phyloP scores from a whole-genome alignment of 768 basidiomycete species.

The Mycena epipterygia region DNA sequence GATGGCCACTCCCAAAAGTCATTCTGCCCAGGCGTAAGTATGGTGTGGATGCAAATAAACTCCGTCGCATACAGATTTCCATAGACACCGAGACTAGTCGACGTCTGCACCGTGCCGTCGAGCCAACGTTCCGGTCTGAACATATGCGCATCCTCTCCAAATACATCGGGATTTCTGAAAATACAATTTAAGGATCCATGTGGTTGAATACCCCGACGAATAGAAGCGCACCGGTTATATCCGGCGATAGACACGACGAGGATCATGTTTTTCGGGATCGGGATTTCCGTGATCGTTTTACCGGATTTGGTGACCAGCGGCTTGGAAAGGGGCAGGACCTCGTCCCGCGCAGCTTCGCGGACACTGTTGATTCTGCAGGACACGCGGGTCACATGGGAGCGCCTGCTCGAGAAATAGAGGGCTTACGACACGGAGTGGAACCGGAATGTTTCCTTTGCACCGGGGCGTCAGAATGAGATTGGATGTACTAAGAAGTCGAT shows the following conservation, averaged over 20 bases:
- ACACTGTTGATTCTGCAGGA: constrained; percentile 51
- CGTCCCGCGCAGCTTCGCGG: constrained; percentile 65
- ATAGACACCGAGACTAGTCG: constrained; percentile 59
- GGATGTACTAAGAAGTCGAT: not conserved
- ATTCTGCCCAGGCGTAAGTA: constrained; percentile 43
- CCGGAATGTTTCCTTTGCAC: constrained; percentile 62
- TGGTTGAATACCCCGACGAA: constrained; percentile 32
- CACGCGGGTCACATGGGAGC: not conserved
- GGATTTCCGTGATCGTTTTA: constrained; percentile 55
- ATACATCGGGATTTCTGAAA: constrained; percentile 60
- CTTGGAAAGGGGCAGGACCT: constrained; percentile 70
- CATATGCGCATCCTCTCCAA: constrained; percentile 67
- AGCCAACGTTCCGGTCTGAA: constrained; percentile 74
- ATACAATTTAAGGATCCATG: not conserved
- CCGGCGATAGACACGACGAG: constrained; percentile 66
- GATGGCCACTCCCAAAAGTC: constrained; percentile 62
- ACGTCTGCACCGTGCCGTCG: constrained; percentile 50
- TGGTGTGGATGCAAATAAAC: not conserved
- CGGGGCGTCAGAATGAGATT: not conserved
- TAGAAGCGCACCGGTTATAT: constrained; percentile 59
- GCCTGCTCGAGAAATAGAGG: not conserved
- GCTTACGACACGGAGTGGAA: constrained; percentile 64
- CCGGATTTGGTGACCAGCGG: constrained; percentile 64
- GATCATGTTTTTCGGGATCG: constrained; percentile 64
- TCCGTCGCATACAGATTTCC: constrained; percentile 57